Percentiles rank a stretch among this genome's conserved stretches.
phyloP scores from a whole-genome alignment of 176 grass and related monocot genomes.

The Stipa capillata region DNA sequence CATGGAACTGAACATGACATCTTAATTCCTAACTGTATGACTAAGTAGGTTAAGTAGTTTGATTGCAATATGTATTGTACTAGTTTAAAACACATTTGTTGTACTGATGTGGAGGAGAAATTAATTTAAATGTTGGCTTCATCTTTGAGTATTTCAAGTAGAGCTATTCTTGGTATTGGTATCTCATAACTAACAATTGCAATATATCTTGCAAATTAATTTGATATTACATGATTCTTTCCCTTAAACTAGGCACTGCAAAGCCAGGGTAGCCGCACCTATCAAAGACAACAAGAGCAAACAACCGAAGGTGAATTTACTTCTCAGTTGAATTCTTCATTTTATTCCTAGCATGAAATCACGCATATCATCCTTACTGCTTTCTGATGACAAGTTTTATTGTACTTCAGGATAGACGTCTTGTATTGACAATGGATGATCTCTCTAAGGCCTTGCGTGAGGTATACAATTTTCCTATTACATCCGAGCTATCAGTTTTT shows the following conservation, averaged over 20 bases:
- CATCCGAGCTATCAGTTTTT: background rate
- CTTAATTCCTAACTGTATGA: no score
- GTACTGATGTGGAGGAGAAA: background rate
- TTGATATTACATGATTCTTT: constrained; percentile 15
- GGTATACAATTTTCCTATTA: constrained; percentile 38
- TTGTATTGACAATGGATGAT: constrained; percentile 96
- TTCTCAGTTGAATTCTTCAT: background rate
- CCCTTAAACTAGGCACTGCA: constrained; percentile 66
- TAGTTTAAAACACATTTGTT: background rate
- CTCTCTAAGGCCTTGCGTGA: constrained; percentile 88
- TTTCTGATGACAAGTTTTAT: constrained; percentile 7
- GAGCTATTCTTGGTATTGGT: background rate
- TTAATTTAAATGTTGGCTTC: background rate
- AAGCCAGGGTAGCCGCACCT: constrained; percentile 82
- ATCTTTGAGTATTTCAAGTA: background rate
- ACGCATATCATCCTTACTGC: background rate
- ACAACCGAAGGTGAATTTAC: constrained; percentile 70
- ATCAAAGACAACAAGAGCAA: constrained; percentile 99
- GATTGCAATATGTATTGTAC: background rate
- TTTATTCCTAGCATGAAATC: background rate
- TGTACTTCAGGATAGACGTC: constrained; percentile 74
- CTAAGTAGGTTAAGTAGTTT: no score
- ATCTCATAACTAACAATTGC: background rate
- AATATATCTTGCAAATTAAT: background rate
- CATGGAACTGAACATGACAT: no score